phyloP scores from a whole-genome alignment of 2,329 filamentous ascomycete genomes.

The Blastomyces gilchristii region DNA sequence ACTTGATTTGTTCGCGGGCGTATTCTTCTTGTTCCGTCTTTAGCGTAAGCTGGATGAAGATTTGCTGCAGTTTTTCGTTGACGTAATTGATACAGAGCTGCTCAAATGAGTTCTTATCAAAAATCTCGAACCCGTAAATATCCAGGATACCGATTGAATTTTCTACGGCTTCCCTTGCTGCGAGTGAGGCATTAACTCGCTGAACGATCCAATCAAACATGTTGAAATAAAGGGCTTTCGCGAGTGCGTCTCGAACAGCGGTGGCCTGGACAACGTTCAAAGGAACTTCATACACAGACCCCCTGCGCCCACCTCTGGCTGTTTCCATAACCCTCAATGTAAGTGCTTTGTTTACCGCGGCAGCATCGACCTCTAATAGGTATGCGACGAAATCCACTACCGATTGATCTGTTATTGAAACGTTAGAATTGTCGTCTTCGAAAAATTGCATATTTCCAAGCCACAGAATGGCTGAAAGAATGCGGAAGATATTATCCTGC shows the following conservation, averaged over 20 bases:
- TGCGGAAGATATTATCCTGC: conserved; percentile 93
- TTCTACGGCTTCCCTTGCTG: conserved; percentile 61
- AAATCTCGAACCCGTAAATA: conserved; percentile 99
- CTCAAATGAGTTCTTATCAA: conserved; percentile 98
- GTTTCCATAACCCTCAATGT: conserved; percentile 79
- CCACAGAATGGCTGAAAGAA: conserved; percentile 87
- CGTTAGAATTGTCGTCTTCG: conserved; percentile 84
- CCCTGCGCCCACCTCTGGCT: conserved; percentile 53
- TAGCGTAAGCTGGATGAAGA: conserved; percentile 94
- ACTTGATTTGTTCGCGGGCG: conserved; percentile 87
- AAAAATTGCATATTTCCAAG: conserved; percentile 84
- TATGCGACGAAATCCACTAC: conserved; percentile 94
- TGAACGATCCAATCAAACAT: conserved; percentile 98
- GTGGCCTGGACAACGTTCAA: conserved; percentile 78
- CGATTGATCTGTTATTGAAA: conserved; percentile 74
- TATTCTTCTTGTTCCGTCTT: conserved; percentile 98
- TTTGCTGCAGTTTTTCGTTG: conserved; percentile 97
- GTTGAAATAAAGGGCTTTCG: conserved; percentile 95
- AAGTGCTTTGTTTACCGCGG: conserved; percentile 72
- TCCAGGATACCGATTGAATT: conserved; percentile 95
- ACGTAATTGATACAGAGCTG: conserved; percentile 99
- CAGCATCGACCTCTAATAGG: conserved; percentile 74
- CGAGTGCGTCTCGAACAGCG: conserved; percentile 78
- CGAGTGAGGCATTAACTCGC: conserved; percentile 78
- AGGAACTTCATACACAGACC: conserved; percentile 61